phyloP scores from a whole-genome alignment of 352 stramenopile genomes.

The Phytophthora megakarya region DNA sequence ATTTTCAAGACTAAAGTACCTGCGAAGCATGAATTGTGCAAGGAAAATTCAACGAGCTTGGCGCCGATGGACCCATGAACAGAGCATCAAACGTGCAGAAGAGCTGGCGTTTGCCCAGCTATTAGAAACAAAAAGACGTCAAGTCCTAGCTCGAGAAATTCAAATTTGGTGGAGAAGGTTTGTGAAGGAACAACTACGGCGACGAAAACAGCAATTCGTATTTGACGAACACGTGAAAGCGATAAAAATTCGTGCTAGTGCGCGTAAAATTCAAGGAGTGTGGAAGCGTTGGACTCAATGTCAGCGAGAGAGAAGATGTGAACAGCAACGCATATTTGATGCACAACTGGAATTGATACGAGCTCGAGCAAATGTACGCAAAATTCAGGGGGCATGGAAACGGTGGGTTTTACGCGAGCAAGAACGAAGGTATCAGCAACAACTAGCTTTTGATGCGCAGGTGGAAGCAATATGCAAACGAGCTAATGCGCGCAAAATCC shows the following conservation, averaged over 20 bases:
- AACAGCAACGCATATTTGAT: constrained; percentile 2
- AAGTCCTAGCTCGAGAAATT: constrained; percentile 17
- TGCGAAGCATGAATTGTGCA: constrained; percentile 14
- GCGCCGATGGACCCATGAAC: constrained; percentile 14
- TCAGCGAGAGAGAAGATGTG: neutral
- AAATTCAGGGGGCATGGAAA: constrained; percentile 26
- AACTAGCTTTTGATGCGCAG: constrained; percentile 3
- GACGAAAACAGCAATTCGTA: constrained; percentile 14
- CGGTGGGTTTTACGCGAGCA: neutral
- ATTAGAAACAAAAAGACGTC: constrained; percentile 9
- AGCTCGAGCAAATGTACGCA: constrained; percentile 11
- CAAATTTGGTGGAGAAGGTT: constrained; percentile 32
- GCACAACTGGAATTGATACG: constrained; percentile 12
- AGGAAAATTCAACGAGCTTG: constrained; percentile 36
- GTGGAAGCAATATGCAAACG: constrained; percentile 4
- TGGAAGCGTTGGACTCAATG: constrained; percentile 23
- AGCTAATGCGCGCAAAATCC: constrained; percentile 13
- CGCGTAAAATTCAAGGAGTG: constrained; percentile 23
- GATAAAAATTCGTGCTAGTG: constrained; percentile 1
- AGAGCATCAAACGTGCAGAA: constrained; percentile 23
- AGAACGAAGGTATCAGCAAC: constrained; percentile 7
- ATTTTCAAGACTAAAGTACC: constrained; percentile 22
- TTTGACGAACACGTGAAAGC: constrained; percentile 12
- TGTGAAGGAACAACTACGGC: neutral
- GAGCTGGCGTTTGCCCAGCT: constrained; percentile 10